Evolutionary conservation across 1,284 basidiomycete genomes (phyloP), one percentile per base, ranked within the genome.

Genomic region (Bjerkandera adusta): DNA sequence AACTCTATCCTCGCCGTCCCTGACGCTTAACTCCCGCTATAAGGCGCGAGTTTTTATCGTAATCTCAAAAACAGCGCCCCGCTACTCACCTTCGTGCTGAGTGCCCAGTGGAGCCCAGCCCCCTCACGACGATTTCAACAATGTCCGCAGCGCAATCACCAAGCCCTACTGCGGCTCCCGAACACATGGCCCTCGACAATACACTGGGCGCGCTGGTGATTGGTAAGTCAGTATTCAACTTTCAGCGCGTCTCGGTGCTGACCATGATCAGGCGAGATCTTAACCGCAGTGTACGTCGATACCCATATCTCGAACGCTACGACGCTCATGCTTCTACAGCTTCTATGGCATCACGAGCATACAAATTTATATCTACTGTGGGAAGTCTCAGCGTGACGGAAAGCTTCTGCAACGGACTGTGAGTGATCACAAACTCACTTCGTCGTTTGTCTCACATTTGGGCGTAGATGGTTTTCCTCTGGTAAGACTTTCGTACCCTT

Each of bases 301-400:
- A n/a, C n/a, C n/a, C n/a, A n/a, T n/a, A 15, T 5, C 5, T 18
- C 4, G 11, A 16, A 12, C 4, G 16, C 22, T 20, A 5, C 4
- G 6, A 8, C 27, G 25, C 39, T 30, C 25, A 16, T 5, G 15
- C 15, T 24, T 22, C 11, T 11, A 38, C 25, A 50, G 49, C 25
- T 34, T 50, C 3, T 50, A 36, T 34, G 49, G 49, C 22, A 43
- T 50, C 11, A 47, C 49, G 7, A 46, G 43, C 27, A 35, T 47
- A 10, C 49, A 50, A 21, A 43, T 37, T 6, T 50, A 37, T 18
- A 26, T 41, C 13, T 50, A 50, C 34, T 47, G 36, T 15, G 8
- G 22, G 11, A 32, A 24, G 5, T 43, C 12, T 10, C 25, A n/a
- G 21, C 16, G 21, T 2, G 44, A 46, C 24, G 16, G 44, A 10